Conservation (phyloP, 2,329 filamentous ascomycete species). For the Clarireedia monteithiana region DNA sequence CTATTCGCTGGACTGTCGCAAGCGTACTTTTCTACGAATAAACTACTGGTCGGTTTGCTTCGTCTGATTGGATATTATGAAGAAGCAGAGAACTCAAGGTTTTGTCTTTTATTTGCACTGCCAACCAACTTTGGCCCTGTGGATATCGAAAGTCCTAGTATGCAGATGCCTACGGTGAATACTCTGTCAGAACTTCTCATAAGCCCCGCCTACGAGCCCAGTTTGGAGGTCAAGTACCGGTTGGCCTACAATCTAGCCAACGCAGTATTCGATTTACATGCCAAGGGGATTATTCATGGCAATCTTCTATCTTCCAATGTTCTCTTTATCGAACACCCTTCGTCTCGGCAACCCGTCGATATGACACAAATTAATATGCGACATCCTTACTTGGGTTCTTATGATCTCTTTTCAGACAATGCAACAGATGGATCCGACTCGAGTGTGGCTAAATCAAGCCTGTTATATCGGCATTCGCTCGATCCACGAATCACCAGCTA, state of each 20-base stretch:
- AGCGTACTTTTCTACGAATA: slow-evolving; percentile 35
- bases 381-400: slow-evolving; percentile 63
- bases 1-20: slow-evolving; percentile 45
- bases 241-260: slow-evolving; percentile 65
- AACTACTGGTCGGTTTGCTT: slow-evolving; percentile 54
- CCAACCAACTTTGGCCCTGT: slow-evolving; percentile 56
- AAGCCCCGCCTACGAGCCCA: slow-evolving; percentile 49
- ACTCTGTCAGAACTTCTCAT: slow-evolving; percentile 47
- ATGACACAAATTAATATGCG: slow-evolving; percentile 48
- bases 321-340: slow-evolving; percentile 46
- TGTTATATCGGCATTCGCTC: slow-evolving; percentile 55
- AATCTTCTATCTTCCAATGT: slow-evolving; percentile 61
- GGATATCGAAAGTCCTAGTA: slow-evolving; percentile 40
- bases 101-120: slow-evolving; percentile 69
- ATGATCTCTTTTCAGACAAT: slow-evolving; percentile 57
- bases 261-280: slow-evolving; percentile 67
- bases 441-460: slow-evolving; percentile 10
- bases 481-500: slow-evolving; percentile 45
- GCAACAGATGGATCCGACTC: slow-evolving; percentile 29
- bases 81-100: slow-evolving; percentile 59
- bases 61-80: slow-evolving; percentile 65
- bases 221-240: slow-evolving; percentile 68
- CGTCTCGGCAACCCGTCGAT: slow-evolving; percentile 17
- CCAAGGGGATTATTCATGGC: slow-evolving; percentile 60
- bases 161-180: slow-evolving; percentile 32